These are phyloP conservation scores for Aspergillus nanangensis DNA, from an alignment of 495 filamentous ascomycete genomes.

Conservation along the genomic window DNA sequence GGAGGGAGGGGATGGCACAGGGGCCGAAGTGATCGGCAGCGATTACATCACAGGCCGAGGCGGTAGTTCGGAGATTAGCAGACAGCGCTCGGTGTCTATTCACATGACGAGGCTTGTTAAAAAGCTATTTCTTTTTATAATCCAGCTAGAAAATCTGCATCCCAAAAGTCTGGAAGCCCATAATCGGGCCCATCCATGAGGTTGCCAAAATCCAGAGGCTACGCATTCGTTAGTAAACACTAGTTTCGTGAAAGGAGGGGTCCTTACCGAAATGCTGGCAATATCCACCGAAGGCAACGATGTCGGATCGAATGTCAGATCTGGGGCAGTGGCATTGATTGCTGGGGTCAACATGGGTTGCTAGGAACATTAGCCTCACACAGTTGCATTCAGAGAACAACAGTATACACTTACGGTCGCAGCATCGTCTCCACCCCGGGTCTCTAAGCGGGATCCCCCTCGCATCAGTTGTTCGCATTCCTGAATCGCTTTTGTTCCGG, in stretches of 20 bases:
- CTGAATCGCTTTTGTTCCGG: conserved; percentile 19
- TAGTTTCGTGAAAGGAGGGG: too few relatives aligned
- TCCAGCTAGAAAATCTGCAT: conserved; percentile 21
- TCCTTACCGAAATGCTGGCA: conserved; percentile 28
- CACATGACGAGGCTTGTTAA: too few relatives aligned
- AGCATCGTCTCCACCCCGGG: conserved; percentile 12
- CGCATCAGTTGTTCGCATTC: conserved; percentile 21
- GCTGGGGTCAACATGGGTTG: not conserved
- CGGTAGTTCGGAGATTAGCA: too few relatives aligned
- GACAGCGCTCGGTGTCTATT: too few relatives aligned
- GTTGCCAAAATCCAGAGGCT: conserved; percentile 33
- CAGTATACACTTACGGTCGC: not conserved
- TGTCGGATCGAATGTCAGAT: not conserved
- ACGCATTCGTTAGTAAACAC: conserved; percentile 11
- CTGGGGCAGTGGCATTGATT: not conserved
- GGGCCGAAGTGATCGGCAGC: too few relatives aligned
- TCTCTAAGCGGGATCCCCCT: conserved; percentile 21
- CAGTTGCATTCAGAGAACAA: not conserved
- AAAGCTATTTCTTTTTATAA: not conserved
- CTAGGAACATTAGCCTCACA: not conserved
- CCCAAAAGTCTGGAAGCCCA: conserved; percentile 25
- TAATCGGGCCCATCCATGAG: conserved; percentile 30
- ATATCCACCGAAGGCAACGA: conserved; percentile 19
- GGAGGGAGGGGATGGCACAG: too few relatives aligned
- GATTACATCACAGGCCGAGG: too few relatives aligned